Conservation (phyloP, 805 yeast species). For the Suhomyces vadensis region DNA sequence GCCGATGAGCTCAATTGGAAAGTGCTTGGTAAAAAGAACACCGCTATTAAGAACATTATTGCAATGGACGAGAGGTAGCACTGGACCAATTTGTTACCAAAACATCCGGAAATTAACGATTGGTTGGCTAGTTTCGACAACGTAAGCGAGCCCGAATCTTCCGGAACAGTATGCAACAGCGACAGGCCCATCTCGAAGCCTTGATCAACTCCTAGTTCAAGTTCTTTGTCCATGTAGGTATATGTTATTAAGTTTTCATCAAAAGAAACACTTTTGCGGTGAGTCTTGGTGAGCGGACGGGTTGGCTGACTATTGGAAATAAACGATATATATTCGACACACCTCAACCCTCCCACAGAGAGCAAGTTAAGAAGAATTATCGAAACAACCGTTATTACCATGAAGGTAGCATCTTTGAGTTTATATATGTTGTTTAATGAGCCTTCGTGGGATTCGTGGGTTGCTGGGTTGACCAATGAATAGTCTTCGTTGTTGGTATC, state of each 20-base stretch:
- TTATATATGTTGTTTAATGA: slow-evolving; percentile 11
- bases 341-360: slow-evolving; percentile 14
- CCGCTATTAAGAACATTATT: slow-evolving; percentile 1
- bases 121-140: slow-evolving; percentile 2
- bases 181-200: neutral
- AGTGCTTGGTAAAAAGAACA: slow-evolving; percentile 12
- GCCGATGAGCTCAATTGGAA: slow-evolving; percentile 25
- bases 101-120: slow-evolving; percentile 1
- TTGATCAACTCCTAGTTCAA: neutral
- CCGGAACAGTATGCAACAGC: neutral
- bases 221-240: slow-evolving; percentile 13
- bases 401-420: slow-evolving; percentile 14
- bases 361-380: slow-evolving; percentile 13
- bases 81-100: slow-evolving; percentile 1
- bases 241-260: slow-evolving; percentile 16
- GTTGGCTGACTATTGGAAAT: slow-evolving; percentile 10
- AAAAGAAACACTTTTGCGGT: slow-evolving; percentile 20
- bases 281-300: slow-evolving; percentile 8
- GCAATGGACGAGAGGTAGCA: slow-evolving; percentile 2
- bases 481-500: neutral
- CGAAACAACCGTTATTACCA: slow-evolving; percentile 12
- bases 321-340: slow-evolving; percentile 19
- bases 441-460: neutral
- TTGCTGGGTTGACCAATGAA: slow-evolving; percentile 5
- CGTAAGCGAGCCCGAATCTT: neutral